Evolutionary conservation across 352 stramenopile species (phyloP).

Genomic region (Phytophthora hybrid): DNA sequence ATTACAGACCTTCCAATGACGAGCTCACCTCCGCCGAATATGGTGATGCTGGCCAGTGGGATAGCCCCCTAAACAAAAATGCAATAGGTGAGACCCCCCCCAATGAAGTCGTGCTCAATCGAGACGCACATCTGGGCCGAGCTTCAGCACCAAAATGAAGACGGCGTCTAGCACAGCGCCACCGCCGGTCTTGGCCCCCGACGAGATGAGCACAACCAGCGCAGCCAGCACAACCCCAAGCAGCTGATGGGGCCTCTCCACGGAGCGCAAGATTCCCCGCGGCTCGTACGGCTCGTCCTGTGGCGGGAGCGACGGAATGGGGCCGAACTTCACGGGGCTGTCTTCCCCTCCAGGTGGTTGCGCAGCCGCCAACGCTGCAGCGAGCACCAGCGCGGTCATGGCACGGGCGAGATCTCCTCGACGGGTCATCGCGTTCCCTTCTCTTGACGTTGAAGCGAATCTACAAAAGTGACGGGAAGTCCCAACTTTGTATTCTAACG

Average conservation of each 20-base stretch:
- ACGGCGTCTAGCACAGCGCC: slow-evolving; percentile 93
- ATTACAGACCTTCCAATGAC: background rate
- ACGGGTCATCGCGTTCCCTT: slow-evolving; percentile 6
- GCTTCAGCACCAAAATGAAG: slow-evolving; percentile 93
- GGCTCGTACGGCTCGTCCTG: slow-evolving; percentile 29
- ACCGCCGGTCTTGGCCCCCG: slow-evolving; percentile 78
- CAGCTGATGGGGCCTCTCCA: slow-evolving; percentile 38
- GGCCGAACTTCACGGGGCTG: slow-evolving; percentile 36
- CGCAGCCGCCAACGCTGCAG: slow-evolving; percentile 6
- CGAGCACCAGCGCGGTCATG: slow-evolving; percentile 19
- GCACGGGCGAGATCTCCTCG: slow-evolving; percentile 11
- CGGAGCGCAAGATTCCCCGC: slow-evolving; percentile 23
- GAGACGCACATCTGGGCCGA: slow-evolving; percentile 74
- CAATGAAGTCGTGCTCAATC: background rate
- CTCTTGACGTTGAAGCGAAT: slow-evolving; percentile 29
- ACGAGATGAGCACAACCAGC: slow-evolving; percentile 72
- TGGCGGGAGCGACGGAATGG: slow-evolving; percentile 29
- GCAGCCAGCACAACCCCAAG: slow-evolving; percentile 42
- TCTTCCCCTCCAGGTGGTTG: slow-evolving; percentile 20
- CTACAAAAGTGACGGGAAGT: slow-evolving; percentile 13
- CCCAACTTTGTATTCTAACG: background rate
- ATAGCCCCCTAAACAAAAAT: slow-evolving; percentile 72
- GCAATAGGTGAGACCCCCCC: background rate
- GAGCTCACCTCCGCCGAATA: slow-evolving; percentile 82
- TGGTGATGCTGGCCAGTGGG: slow-evolving; percentile 90